phyloP scores from a whole-genome alignment of 2,329 filamentous ascomycete genomes.

The Chaetomiaceae sp. region DNA sequence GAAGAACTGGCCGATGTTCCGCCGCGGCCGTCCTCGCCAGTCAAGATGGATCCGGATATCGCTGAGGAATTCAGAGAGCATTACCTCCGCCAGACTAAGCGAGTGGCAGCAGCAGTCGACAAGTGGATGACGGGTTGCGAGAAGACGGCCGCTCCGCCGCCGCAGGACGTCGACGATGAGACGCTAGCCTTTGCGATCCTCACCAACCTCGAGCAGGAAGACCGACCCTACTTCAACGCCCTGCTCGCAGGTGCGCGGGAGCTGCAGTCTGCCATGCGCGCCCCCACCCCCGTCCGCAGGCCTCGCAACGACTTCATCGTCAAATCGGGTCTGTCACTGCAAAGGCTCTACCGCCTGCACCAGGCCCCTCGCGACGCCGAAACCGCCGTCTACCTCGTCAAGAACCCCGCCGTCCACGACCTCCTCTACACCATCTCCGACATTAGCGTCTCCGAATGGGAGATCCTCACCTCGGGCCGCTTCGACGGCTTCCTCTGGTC shows the following conservation, averaged over 20 bases:
- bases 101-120: conserved; percentile 87
- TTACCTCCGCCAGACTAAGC: conserved; percentile 86
- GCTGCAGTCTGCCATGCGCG: conserved; percentile 53
- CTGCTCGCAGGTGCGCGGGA: conserved; percentile 61
- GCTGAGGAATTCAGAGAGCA: conserved; percentile 90
- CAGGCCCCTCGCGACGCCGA: conserved; percentile 78
- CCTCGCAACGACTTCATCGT: conserved; percentile 68
- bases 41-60: conserved; percentile 86
- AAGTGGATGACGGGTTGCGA: conserved; percentile 81
- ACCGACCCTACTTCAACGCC: conserved; percentile 78
- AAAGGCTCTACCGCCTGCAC: conserved; percentile 75
- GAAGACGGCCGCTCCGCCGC: conserved; percentile 67
- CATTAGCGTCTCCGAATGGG: conserved; percentile 92
- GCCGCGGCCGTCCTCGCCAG: conserved; percentile 54
- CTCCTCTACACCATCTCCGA: conserved; percentile 82
- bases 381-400: conserved; percentile 78
- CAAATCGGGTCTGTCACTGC: conserved; percentile 72
- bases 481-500: conserved; percentile 97
- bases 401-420: conserved; percentile 76
- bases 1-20: conserved; percentile 60
- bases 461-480: conserved; percentile 86
- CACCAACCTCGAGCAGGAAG: conserved; percentile 72
- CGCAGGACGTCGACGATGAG: conserved; percentile 89
- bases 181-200: conserved; percentile 90
- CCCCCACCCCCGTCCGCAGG: conserved; percentile 64